Conservation (phyloP, 2,329 filamentous ascomycete species). For the Onygenales sp. region DNA sequence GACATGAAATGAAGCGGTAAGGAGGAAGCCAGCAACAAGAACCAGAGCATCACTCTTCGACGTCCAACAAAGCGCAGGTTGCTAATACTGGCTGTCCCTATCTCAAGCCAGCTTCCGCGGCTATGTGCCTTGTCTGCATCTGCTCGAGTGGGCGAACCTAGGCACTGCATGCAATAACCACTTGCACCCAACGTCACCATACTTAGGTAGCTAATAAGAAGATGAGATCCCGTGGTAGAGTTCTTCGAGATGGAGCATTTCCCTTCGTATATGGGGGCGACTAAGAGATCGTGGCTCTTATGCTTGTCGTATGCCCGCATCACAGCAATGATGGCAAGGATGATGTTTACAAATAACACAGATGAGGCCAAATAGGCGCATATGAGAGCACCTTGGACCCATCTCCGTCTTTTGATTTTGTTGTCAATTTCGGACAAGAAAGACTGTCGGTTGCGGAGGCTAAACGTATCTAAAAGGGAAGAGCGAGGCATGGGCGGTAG, state of each 20-base stretch:
- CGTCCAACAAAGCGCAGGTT: constrained; percentile 14
- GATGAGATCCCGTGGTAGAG: constrained; percentile 17
- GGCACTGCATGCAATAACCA: constrained; percentile 29
- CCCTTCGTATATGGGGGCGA: constrained; percentile 6
- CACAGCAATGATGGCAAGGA: constrained; percentile 3
- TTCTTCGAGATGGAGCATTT: constrained; percentile 6
- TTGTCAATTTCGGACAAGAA: too few species aligned
- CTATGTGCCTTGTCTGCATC: constrained; percentile 24
- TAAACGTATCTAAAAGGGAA: neutral
- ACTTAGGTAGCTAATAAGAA: constrained; percentile 26
- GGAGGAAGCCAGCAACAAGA: constrained; percentile 6
- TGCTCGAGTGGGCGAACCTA: constrained; percentile 20
- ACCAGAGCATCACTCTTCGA: constrained; percentile 7
- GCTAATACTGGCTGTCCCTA: constrained; percentile 19
- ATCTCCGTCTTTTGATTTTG: neutral
- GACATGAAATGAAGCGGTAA: constrained; percentile 12
- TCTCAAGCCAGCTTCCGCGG: constrained; percentile 20
- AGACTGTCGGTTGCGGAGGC: too few species aligned
- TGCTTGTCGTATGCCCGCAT: neutral
- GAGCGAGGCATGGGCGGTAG: neutral
- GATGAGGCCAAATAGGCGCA: constrained; percentile 2
- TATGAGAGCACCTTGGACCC: constrained; percentile 3
- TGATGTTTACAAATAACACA: constrained; percentile 9
- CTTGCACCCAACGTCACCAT: constrained; percentile 22
- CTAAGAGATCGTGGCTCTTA: neutral